Evolutionary conservation across 306 rosid species (phyloP), one percentile per base, ranked within the genome.

Genomic region (Alnus rubra): DNA sequence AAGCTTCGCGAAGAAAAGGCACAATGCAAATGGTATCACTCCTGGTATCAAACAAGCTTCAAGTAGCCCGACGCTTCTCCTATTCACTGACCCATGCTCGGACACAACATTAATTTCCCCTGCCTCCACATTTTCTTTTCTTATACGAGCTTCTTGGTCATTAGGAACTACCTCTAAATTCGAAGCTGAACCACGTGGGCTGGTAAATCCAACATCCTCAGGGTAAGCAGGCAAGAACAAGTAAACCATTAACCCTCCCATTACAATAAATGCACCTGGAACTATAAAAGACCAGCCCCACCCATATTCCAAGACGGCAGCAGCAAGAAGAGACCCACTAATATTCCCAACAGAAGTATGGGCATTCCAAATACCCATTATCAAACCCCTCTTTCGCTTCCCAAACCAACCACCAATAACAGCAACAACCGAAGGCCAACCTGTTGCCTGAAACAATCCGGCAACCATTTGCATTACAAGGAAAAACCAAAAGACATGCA

Each of bases 361-460:
- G 0, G 97, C 95, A 71, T 93, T 93, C 97, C 97, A 93, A 11
- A 93, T 49, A 12, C 98, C 98, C 97, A 91, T 93, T 37, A 93
- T 93, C 59, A 91, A 79, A 0, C 97, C 95, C 30, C 95, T 86
- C 83, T 88, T 93, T 51, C 93, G 74, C 55, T 90, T 93, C 44
- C 95, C 98, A 75, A 93, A 93, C 98, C 98, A 93, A 67, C 90
- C 90, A 0, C 98, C 97, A 33, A 93, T 81, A 37, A 93, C 98
- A 10, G 97, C 98, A 12, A 93, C 97, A 47, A 93, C 98, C 2
- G 88, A 90, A 73, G 97, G 98, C 97, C 98, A 93, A 4, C 98
- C 95, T 0, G 98, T 93, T 1, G 98, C 94, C 47, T 93, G 95
- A 68, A 93, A 91, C 82, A 93, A 65, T 8, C 97, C 95, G 1